A percentile compares a stretch with the other conserved stretches of the same genome.
Evolutionary conservation across 202 grass and related monocot genomes (phyloP).

Genomic region (Setaria italica): DNA sequence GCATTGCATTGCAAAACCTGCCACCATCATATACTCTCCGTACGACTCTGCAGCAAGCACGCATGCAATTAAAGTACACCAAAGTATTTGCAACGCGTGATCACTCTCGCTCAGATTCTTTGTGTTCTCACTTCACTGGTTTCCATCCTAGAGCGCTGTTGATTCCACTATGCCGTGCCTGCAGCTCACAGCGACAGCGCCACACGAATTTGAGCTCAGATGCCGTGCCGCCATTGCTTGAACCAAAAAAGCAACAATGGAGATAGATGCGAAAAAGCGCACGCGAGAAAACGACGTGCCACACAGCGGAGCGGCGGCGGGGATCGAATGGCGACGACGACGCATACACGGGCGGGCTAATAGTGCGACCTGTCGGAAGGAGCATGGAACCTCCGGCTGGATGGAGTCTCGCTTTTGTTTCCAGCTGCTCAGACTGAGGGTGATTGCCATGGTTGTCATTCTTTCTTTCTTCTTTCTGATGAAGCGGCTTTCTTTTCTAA

Average conservation of each 20-base stretch:
- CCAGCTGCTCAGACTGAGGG: neutral
- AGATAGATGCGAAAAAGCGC: constrained; percentile 28
- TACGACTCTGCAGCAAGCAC: too few relatives aligned
- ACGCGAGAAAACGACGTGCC: neutral
- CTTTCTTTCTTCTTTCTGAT: too few relatives aligned
- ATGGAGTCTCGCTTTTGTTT: neutral
- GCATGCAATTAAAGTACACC: neutral
- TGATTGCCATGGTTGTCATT: too few relatives aligned
- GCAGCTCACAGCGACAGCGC: neutral
- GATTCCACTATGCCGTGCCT: neutral
- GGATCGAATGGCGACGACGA: neutral
- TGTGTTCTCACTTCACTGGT: neutral
- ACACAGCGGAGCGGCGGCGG: neutral
- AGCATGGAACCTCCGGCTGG: constrained; percentile 12
- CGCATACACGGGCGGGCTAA: neutral
- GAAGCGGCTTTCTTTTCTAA: too few relatives aligned
- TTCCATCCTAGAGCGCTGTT: neutral
- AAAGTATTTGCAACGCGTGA: neutral
- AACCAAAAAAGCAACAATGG: neutral
- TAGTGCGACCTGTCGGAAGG: neutral
- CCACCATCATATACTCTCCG: neutral
- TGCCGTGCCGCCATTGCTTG: neutral
- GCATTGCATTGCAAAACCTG: neutral
- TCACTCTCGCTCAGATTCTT: neutral
- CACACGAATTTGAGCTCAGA: neutral